Conservation (phyloP, 1,284 basidiomycete species). For the Ustilago crameri region DNA sequence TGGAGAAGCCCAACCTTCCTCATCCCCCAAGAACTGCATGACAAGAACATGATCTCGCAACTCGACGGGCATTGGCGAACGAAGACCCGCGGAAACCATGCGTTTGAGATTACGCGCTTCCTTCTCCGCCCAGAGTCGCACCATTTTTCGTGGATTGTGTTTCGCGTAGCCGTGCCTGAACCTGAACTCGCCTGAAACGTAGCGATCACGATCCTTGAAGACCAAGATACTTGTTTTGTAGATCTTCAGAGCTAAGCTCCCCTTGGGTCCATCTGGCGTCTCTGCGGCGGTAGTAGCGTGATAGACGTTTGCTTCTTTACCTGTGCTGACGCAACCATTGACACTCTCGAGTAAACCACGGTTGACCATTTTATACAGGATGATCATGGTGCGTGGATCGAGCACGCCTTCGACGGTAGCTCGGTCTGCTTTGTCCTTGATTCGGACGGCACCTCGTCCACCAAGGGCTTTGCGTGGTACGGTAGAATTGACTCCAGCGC, state of each 20-base stretch:
- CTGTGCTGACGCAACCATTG: conserved; percentile 64
- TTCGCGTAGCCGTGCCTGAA: conserved; percentile 92
- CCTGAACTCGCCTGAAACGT: conserved; percentile 88
- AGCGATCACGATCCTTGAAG: conserved; percentile 95
- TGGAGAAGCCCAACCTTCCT: conserved; percentile 62
- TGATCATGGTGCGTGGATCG: conserved; percentile 65
- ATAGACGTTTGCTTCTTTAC: conserved; percentile 67
- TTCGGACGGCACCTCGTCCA: conserved; percentile 46
- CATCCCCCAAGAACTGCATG: conserved; percentile 86
- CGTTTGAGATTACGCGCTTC: conserved; percentile 95
- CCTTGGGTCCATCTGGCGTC: conserved; percentile 6
- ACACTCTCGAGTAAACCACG: conserved; percentile 57
- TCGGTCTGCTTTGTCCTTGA: conserved; percentile 66
- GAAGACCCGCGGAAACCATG: conserved; percentile 81
- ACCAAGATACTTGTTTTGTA: conserved; percentile 98
- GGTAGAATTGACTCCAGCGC: conserved; percentile 57
- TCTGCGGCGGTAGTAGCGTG: conserved; percentile 58
- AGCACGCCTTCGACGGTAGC: conserved; percentile 66
- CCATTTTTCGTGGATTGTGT: conserved; percentile 98
- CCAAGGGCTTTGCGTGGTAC: conserved; percentile 64
- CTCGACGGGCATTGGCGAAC: conserved; percentile 88
- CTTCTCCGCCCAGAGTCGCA: conserved; percentile 98
- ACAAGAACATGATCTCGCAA: conserved; percentile 96
- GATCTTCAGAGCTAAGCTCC: conserved; percentile 80
- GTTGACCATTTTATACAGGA: conserved; percentile 67